A percentile compares a stretch with the other conserved stretches of the same genome.
Evolutionary conservation across 805 yeast genomes (phyloP).

Genomic region (Kuraishia piskuri): DNA sequence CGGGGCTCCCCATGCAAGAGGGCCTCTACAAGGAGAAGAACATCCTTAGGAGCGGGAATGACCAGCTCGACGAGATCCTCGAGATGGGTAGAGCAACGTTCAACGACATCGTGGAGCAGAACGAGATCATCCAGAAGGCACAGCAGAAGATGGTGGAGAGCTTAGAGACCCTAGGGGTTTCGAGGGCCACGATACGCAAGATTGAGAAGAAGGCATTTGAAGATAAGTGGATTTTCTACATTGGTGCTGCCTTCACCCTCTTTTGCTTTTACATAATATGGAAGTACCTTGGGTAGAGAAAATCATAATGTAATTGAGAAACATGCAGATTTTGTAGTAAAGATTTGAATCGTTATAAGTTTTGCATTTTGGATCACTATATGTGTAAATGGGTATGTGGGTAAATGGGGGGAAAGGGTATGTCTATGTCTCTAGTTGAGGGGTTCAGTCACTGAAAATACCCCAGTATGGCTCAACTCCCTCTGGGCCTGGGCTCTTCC

Average conservation of each 20-base stretch:
- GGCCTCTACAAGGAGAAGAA: slow-evolving; percentile 66
- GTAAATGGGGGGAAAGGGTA: neutral
- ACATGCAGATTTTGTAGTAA: too few relatives aligned
- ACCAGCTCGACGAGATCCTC: slow-evolving; percentile 79
- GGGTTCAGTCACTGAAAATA: slow-evolving; percentile 17
- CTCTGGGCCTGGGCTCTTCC: slow-evolving; percentile 48
- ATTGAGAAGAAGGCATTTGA: slow-evolving; percentile 77
- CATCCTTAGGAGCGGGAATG: slow-evolving; percentile 57
- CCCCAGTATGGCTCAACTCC: slow-evolving; percentile 64
- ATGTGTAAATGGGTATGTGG: slow-evolving; percentile 1
- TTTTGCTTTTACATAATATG: slow-evolving; percentile 60
- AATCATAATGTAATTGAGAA: too few relatives aligned
- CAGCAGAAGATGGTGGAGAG: slow-evolving; percentile 58
- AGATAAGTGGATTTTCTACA: slow-evolving; percentile 83
- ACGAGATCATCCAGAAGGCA: slow-evolving; percentile 55
- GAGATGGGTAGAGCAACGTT: slow-evolving; percentile 85
- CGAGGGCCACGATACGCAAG: slow-evolving; percentile 71
- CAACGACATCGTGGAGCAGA: slow-evolving; percentile 81
- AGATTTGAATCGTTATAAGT: too few relatives aligned
- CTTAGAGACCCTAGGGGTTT: slow-evolving; percentile 77
- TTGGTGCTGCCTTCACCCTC: slow-evolving; percentile 55
- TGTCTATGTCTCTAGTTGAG: too few relatives aligned
- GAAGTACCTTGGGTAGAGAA: slow-evolving; percentile 46
- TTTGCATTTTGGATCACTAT: too few relatives aligned
- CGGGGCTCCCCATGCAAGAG: slow-evolving; percentile 33